Conservation (phyloP, 2,329 filamentous ascomycete species). For the Xylaria sp. region DNA sequence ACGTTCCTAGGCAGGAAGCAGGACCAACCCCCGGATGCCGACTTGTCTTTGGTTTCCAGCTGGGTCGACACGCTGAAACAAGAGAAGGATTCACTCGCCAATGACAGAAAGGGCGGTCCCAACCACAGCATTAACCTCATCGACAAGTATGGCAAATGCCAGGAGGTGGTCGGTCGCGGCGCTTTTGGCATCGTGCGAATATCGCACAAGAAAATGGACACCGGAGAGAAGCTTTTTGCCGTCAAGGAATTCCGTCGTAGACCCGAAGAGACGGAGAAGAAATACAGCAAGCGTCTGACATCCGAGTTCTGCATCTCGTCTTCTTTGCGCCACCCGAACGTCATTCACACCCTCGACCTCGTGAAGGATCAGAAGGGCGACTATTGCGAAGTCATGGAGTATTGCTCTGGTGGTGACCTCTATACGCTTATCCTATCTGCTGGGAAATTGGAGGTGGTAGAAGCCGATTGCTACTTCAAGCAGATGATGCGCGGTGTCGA, state of each 20-base stretch:
- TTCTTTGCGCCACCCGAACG: constrained; percentile 92
- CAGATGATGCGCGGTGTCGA: constrained; percentile 99
- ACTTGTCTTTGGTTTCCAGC: constrained; percentile 88
- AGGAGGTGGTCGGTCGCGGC: constrained; percentile 93
- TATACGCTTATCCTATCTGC: constrained; percentile 92
- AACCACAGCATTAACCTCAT: constrained; percentile 79
- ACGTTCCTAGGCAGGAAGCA: constrained; percentile 84
- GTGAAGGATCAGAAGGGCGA: constrained; percentile 95
- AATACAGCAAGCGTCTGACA: constrained; percentile 95
- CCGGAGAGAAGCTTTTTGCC: constrained; percentile 90
- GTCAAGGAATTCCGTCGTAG: constrained; percentile 97
- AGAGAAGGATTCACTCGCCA: constrained; percentile 76
- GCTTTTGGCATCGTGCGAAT: constrained; percentile 98
- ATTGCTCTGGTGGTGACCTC: constrained; percentile 92
- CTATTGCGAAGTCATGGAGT: constrained; percentile 99
- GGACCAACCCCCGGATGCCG: constrained; percentile 72
- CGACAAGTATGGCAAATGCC: constrained; percentile 98
- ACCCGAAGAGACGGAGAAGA: constrained; percentile 92
- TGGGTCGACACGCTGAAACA: constrained; percentile 94
- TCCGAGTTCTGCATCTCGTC: constrained; percentile 99
- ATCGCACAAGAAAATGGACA: constrained; percentile 90
- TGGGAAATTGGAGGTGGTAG: constrained; percentile 85
- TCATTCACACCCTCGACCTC: constrained; percentile 95
- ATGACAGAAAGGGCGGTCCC: constrained; percentile 76
- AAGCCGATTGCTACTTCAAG: constrained; percentile 98